Evolutionary conservation across 768 basidiomycete species (phyloP).

Genomic region (Tulasnella sp.): DNA sequence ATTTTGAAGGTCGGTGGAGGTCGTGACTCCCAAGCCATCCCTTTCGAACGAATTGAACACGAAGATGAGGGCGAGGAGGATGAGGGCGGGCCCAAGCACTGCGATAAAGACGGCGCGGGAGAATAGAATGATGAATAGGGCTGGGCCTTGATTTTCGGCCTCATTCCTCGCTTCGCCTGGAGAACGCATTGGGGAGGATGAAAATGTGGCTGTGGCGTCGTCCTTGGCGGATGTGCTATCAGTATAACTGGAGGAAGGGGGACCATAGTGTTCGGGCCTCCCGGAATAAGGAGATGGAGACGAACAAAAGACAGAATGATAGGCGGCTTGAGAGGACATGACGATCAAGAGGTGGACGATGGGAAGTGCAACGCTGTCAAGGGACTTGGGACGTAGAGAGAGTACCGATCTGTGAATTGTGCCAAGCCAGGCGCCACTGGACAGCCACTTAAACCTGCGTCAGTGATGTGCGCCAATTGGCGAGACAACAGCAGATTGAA

Average conservation of each 20-base stretch:
- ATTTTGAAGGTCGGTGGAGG: slow-evolving; percentile 4
- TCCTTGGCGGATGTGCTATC: neutral
- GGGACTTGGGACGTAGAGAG: neutral
- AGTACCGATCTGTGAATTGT: neutral
- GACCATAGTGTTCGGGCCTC: neutral
- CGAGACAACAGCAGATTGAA: no score
- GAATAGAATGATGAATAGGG: neutral
- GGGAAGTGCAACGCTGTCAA: neutral
- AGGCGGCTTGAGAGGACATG: neutral
- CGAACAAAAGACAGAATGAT: neutral
- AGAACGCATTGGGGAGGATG: neutral
- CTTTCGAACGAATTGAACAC: neutral
- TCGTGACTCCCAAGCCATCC: neutral
- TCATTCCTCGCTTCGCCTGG: neutral
- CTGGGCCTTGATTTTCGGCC: neutral
- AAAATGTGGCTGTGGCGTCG: no score
- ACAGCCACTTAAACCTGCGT: neutral
- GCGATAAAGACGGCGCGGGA: neutral
- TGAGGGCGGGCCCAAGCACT: neutral
- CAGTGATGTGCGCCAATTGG: no score
- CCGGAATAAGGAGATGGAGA: neutral
- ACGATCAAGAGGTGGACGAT: neutral
- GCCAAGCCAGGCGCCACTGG: neutral
- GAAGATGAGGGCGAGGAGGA: neutral
- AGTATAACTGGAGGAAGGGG: neutral